phyloP scores from a whole-genome alignment of 2,329 filamentous ascomycete genomes.

The Pestalotiopsis sp. region DNA sequence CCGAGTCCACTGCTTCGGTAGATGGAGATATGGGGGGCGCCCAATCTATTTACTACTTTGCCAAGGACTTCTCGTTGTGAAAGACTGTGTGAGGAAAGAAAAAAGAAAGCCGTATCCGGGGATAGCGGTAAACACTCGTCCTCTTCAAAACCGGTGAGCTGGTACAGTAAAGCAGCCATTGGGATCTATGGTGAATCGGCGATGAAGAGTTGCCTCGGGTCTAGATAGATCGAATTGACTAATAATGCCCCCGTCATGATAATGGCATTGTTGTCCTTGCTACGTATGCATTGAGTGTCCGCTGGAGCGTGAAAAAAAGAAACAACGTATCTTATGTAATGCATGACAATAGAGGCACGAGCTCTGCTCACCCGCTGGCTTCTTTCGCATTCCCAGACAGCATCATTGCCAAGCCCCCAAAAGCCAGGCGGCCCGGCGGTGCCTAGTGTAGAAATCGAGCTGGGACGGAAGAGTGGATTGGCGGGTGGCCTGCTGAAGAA shows the following conservation, averaged over 20 bases:
- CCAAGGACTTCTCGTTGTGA: background rate
- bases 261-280: background rate
- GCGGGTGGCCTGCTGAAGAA: background rate
- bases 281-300: background rate
- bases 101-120: background rate
- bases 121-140: background rate
- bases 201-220: background rate
- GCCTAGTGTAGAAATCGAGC: background rate
- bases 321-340: slow-evolving; percentile 1
- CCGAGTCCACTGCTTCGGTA: background rate
- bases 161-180: background rate
- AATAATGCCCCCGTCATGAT: background rate
- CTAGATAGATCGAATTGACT: background rate
- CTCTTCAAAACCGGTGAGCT: background rate
- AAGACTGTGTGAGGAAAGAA: background rate
- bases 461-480: background rate
- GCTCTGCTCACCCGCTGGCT: background rate
- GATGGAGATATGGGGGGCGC: background rate
- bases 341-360: background rate
- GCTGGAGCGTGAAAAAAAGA: background rate
- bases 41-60: background rate
- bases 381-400: background rate
- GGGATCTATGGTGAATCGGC: background rate
- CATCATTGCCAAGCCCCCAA: background rate
- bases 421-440: background rate